Evolutionary conservation across 1,139 yeast genomes (phyloP).

Genomic region (Yamadazyma mexicana): DNA sequence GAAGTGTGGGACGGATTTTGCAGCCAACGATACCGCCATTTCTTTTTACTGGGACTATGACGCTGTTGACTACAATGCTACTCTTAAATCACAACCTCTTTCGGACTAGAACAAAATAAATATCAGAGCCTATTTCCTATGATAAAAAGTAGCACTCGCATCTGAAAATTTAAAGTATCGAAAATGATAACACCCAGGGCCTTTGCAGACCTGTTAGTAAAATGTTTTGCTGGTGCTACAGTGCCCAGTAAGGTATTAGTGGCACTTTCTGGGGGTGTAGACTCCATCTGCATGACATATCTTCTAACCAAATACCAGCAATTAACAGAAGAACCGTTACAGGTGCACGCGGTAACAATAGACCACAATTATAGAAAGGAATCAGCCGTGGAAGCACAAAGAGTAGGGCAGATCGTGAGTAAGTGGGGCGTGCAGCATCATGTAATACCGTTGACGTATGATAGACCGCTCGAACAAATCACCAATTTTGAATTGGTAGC

Average conservation of each 20-base stretch:
- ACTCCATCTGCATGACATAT: slow-evolving; percentile 67
- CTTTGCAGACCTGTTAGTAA: slow-evolving; percentile 15
- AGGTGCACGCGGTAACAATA: slow-evolving; percentile 53
- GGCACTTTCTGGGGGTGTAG: slow-evolving; percentile 82
- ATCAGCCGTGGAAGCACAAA: slow-evolving; percentile 49
- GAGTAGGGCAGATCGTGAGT: slow-evolving; percentile 33
- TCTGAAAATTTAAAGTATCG: too few relatives aligned
- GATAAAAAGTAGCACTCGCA: too few relatives aligned
- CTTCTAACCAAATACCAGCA: slow-evolving; percentile 35
- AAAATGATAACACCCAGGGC: slow-evolving; percentile 5
- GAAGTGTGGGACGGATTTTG: slow-evolving; percentile 33
- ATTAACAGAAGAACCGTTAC: slow-evolving; percentile 21
- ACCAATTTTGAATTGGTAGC: slow-evolving; percentile 59
- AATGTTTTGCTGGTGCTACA: slow-evolving; percentile 11
- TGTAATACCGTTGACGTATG: slow-evolving; percentile 36
- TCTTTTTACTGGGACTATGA: slow-evolving; percentile 42
- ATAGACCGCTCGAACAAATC: slow-evolving; percentile 22
- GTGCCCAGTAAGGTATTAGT: slow-evolving; percentile 21
- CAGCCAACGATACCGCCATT: slow-evolving; percentile 25
- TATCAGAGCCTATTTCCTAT: too few relatives aligned
- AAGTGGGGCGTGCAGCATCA: slow-evolving; percentile 43
- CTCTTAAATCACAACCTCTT: not conserved
- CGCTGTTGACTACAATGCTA: slow-evolving; percentile 24
- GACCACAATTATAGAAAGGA: slow-evolving; percentile 55
- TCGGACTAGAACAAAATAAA: not conserved